Evolutionary conservation across 495 filamentous ascomycete species (phyloP).

Genomic region (Letharia lupina): DNA sequence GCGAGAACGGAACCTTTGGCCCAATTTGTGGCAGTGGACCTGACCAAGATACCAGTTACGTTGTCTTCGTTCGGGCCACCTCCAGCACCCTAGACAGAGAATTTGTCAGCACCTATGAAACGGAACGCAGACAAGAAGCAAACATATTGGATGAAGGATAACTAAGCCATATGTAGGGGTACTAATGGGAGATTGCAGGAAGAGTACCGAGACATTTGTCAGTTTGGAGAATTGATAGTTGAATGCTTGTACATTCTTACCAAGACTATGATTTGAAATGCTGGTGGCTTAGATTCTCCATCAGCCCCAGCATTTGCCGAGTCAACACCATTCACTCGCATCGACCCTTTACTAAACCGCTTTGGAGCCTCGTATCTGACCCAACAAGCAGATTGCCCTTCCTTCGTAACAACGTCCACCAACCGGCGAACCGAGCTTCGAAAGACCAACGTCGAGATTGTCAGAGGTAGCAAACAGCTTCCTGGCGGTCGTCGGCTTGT

Average conservation of each 20-base stretch:
- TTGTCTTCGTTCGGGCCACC: conserved; percentile 86
- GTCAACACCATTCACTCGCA: conserved; percentile 23
- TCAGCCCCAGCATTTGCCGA: conserved; percentile 21
- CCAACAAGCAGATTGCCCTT: background rate
- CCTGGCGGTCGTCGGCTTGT: background rate
- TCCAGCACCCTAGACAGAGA: conserved; percentile 61
- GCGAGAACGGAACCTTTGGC: conserved; percentile 69
- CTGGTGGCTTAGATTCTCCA: conserved; percentile 33
- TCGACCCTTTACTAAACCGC: conserved; percentile 16
- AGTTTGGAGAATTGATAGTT: background rate
- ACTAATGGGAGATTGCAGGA: conserved; percentile 5
- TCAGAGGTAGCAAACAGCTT: background rate
- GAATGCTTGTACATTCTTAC: conserved; percentile 41
- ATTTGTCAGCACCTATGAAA: conserved; percentile 27
- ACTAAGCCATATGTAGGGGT: background rate
- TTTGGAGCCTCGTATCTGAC: background rate
- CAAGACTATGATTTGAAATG: conserved; percentile 72
- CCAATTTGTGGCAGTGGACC: conserved; percentile 73
- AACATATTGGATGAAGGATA: background rate
- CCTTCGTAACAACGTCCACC: background rate
- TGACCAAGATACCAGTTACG: conserved; percentile 80
- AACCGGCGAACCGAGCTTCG: background rate
- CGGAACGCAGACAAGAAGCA: conserved; percentile 22
- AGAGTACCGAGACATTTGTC: conserved; percentile 11
- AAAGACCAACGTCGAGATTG: background rate